Conservation (phyloP, 208 protist species). For the Phytomonas sp. region DNA sequence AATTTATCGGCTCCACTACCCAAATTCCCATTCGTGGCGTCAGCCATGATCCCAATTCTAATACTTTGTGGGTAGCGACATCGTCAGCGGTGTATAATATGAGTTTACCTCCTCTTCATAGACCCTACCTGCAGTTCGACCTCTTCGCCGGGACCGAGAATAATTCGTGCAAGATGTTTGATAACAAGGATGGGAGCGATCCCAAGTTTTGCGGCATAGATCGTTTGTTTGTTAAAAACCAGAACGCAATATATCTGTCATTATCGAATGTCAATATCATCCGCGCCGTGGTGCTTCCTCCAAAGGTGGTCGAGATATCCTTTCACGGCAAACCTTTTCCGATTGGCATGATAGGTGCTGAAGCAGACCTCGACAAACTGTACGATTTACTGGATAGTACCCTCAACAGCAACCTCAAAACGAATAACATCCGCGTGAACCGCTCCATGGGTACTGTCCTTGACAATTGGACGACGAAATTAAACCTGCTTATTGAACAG, state of each 20-base stretch:
- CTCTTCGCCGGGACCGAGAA: slow-evolving; percentile 20
- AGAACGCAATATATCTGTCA: slow-evolving; percentile 43
- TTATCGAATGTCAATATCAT: slow-evolving; percentile 17
- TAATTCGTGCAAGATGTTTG: not conserved
- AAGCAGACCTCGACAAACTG: slow-evolving; percentile 18
- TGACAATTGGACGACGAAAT: not conserved
- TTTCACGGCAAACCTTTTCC: slow-evolving; percentile 39
- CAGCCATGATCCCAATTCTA: not conserved
- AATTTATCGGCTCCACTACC: not conserved
- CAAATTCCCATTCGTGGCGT: not conserved
- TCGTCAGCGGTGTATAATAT: slow-evolving; percentile 21
- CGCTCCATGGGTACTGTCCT: slow-evolving; percentile 10
- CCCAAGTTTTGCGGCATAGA: slow-evolving; percentile 28
- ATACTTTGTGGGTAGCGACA: slow-evolving; percentile 11
- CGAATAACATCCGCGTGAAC: slow-evolving; percentile 9
- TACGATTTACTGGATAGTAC: slow-evolving; percentile 15
- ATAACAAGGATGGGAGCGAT: slow-evolving; percentile 20
- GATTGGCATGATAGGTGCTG: slow-evolving; percentile 23
- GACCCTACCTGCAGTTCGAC: slow-evolving; percentile 12
- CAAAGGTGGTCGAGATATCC: slow-evolving; percentile 15
- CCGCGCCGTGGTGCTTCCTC: slow-evolving; percentile 27
- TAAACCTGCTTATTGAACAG: slow-evolving; percentile 21
- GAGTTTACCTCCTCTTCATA: not conserved
- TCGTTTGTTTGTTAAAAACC: slow-evolving; percentile 28
- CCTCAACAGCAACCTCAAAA: slow-evolving; percentile 15